These are phyloP conservation scores for Trichoderma reesei DNA, from an alignment of 495 filamentous ascomycete genomes.

Conservation along the genomic window DNA sequence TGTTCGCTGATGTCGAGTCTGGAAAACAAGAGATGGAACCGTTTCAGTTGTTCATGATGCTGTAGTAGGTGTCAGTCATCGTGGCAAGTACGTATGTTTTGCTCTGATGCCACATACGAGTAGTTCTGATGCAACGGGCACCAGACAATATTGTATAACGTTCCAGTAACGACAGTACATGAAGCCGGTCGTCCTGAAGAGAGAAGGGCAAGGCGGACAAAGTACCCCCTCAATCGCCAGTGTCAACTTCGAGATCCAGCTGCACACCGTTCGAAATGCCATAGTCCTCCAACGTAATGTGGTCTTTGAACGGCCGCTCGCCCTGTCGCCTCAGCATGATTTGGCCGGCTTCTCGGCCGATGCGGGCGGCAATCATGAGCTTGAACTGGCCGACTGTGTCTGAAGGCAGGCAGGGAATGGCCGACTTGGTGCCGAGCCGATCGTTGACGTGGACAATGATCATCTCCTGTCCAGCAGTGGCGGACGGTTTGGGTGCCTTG, in stretches of 20 bases:
- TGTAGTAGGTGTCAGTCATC: too few species aligned
- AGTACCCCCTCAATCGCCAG: conserved; percentile 48
- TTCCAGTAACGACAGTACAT: not conserved
- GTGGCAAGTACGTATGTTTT: too few species aligned
- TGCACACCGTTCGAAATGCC: conserved; percentile 82
- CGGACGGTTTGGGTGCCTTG: conserved; percentile 19
- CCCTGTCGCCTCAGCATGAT: conserved; percentile 87
- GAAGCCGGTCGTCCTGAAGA: not conserved
- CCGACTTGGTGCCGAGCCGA: conserved; percentile 78
- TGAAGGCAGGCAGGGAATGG: conserved; percentile 73
- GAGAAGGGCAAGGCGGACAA: not conserved
- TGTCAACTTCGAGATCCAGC: conserved; percentile 77
- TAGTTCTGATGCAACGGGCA: too few species aligned
- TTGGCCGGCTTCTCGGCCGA: conserved; percentile 80
- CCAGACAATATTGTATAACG: not conserved
- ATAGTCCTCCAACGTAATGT: conserved; percentile 78
- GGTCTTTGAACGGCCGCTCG: conserved; percentile 84
- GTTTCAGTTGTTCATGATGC: too few species aligned
- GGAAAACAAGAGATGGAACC: too few species aligned
- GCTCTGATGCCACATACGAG: not conserved
- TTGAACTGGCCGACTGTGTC: conserved; percentile 84
- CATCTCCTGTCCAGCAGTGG: conserved; percentile 55
- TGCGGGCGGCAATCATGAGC: conserved; percentile 73
- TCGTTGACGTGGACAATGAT: conserved; percentile 91
- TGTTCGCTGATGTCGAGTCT: too few species aligned